Percentiles rank a stretch among this genome's conserved stretches.
Conservation (phyloP, 2,329 filamentous ascomycete species). For the Gaeumannomyces sp. region DNA sequence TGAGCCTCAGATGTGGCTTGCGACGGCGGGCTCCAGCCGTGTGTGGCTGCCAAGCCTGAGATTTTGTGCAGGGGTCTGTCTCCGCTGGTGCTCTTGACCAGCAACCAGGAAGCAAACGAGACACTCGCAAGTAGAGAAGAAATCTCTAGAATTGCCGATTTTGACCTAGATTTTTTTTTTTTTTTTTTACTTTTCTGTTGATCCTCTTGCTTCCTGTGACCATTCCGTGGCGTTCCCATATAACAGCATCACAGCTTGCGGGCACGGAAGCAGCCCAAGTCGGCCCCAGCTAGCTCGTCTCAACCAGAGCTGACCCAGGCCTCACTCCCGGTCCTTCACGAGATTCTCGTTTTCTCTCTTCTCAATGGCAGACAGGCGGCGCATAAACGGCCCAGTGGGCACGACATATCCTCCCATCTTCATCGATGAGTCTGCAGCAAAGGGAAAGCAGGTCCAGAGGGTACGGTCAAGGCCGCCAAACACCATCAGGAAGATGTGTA, state of each 20-base stretch:
- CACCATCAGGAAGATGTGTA: constrained; percentile 81
- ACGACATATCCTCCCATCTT: constrained; percentile 69
- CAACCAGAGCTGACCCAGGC: background rate
- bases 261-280: background rate
- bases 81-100: background rate
- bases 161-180: too few species aligned
- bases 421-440: constrained; percentile 33
- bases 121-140: too few species aligned
- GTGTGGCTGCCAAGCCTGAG: background rate
- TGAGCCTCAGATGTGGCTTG: background rate
- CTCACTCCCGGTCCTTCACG: too few species aligned
- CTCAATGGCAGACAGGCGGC: constrained; percentile 73
- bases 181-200: too few species aligned
- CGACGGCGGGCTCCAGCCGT: too few species aligned
- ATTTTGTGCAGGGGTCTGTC: background rate
- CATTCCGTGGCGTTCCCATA: too few species aligned
- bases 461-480: constrained; percentile 54
- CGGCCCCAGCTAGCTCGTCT: background rate
- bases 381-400: constrained; percentile 81
- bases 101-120: background rate
- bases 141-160: too few species aligned
- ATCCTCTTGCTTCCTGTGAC: too few species aligned
- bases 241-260: too few species aligned
- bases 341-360: background rate
- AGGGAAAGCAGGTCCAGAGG: constrained; percentile 34